Conservation (phyloP, 495 filamentous ascomycete species). For the Talaromyces liani region DNA sequence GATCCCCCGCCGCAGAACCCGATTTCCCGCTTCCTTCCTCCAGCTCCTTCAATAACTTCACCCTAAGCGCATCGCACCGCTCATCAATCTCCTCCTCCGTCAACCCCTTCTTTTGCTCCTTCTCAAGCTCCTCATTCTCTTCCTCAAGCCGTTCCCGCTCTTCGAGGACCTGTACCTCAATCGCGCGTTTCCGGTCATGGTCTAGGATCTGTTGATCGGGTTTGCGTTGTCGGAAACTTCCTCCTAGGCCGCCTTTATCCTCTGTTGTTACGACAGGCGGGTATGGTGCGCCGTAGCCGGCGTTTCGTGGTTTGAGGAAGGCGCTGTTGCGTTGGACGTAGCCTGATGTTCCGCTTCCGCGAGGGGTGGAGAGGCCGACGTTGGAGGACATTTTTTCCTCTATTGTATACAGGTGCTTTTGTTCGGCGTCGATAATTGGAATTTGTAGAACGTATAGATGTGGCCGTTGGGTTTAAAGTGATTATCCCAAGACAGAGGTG, state of each 20-base stretch:
- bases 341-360: conserved; percentile 90
- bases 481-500: not conserved
- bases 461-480: not conserved
- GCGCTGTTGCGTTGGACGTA: conserved; percentile 95
- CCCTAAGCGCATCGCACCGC: conserved; percentile 23
- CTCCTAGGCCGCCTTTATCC: conserved; percentile 29
- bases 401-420: not conserved
- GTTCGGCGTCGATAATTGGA: not conserved
- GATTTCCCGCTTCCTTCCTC: conserved; percentile 19
- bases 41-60: conserved; percentile 24
- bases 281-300: conserved; percentile 45
- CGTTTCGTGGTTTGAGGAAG: conserved; percentile 68
- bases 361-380: conserved; percentile 92
- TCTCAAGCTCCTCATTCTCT: conserved; percentile 49
- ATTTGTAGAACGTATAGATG: not conserved
- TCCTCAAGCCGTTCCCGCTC: conserved; percentile 85
- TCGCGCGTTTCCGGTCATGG: conserved; percentile 80
- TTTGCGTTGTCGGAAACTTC: conserved; percentile 70
- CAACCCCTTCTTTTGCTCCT: conserved; percentile 33
- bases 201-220: conserved; percentile 90
- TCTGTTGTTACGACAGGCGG: conserved; percentile 26
- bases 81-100: conserved; percentile 35
- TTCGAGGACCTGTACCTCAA: conserved; percentile 90
- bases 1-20: not conserved
- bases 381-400: conserved; percentile 74